Base-by-base conservation (phyloP, 2,329 filamentous ascomycete genomes). In the Sarocladium brachiariae region DNA sequence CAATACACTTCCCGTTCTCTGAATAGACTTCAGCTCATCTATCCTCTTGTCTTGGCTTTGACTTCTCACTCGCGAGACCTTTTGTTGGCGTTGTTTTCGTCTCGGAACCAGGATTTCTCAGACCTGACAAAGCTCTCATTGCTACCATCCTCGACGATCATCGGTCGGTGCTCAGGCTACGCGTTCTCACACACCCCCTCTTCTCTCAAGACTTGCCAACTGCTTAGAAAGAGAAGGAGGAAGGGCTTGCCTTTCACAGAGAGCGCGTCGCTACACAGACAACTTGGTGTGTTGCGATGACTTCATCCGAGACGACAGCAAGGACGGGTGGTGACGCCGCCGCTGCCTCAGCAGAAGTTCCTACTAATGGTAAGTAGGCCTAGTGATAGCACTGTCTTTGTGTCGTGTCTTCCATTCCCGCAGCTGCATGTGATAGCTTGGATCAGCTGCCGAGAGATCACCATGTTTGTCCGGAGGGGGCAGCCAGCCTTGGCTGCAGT, bases 11-110 rank as follows among this genome's bases (percentile, higher is more conserved):
- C 37, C 6, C 14, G 8, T 16, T 3, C 10, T 16, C 39, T 10
- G n/a, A 43, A 43, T 43, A 43, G 21, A 43, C 39, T 43, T 43
- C 39, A 43, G 24, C 39, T n/a, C 9, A 43, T 25, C 39, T 43
- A 30, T 37, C n/a, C 39, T 43, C 39, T 25, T 10, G 21, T 11
- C 7, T 43, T 16, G n/a, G 7, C 39, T 27, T 24, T n/a, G n/a
- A n/a, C n/a, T n/a, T n/a, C n/a, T n/a, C n/a, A n/a, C n/a, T 8
- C n/a, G n/a, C n/a, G n/a, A n/a, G n/a, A n/a, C 30, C 14, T 39
- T n/a, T 16, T 39, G 16, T 39, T 21, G 7, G 24, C n/a, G 16
- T n/a, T 10, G n/a, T 11, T 43, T 3, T 43, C 27, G 39, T 43
- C 39, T 43, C 39, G 39, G 23, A 27, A 6, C 23, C 27, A 10